These are phyloP conservation scores for Schoenoplectus triqueter DNA, from an alignment of 202 grass and related monocot species.

Conservation along the genomic window DNA sequence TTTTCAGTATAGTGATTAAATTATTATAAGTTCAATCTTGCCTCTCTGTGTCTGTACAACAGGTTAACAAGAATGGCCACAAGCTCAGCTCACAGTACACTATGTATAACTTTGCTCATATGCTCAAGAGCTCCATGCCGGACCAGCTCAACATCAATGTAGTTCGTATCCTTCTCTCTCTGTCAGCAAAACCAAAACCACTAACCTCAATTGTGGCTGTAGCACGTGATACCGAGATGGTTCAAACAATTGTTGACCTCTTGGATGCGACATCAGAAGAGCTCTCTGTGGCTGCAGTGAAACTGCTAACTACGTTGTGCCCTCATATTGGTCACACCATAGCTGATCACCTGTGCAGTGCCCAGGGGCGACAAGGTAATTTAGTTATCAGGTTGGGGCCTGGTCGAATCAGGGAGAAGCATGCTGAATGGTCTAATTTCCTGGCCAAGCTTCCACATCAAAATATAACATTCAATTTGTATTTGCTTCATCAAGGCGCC, in stretches of 20 bases:
- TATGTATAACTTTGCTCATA: conserved; percentile 83
- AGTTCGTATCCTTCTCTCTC: conserved; percentile 63
- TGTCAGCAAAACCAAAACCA: conserved; percentile 47
- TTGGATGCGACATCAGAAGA: conserved; percentile 54
- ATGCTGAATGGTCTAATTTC: conserved; percentile 60
- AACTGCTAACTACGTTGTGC: conserved; percentile 60
- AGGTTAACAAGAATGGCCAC: conserved; percentile 88
- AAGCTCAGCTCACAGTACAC: conserved; percentile 86
- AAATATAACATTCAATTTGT: conserved; percentile 64
- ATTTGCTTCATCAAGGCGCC: conserved; percentile 51
- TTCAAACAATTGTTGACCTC: conserved; percentile 60
- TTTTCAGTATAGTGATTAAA: neutral
- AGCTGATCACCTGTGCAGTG: conserved; percentile 71
- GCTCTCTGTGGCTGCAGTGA: conserved; percentile 51
- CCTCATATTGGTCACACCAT: conserved; percentile 74
- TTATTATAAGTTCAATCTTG: conserved; percentile 7
- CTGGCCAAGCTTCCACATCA: conserved; percentile 71
- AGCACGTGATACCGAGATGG: conserved; percentile 66
- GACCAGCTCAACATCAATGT: conserved; percentile 72
- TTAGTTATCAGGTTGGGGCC: conserved; percentile 50
- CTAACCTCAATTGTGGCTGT: conserved; percentile 69
- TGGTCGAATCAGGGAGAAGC: conserved; percentile 58
- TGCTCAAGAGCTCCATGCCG: conserved; percentile 70
- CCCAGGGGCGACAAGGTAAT: conserved; percentile 51
- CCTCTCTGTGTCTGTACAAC: neutral